Evolutionary conservation across 176 grass and related monocot genomes (phyloP).

Genomic region (Paspalum vaginatum): DNA sequence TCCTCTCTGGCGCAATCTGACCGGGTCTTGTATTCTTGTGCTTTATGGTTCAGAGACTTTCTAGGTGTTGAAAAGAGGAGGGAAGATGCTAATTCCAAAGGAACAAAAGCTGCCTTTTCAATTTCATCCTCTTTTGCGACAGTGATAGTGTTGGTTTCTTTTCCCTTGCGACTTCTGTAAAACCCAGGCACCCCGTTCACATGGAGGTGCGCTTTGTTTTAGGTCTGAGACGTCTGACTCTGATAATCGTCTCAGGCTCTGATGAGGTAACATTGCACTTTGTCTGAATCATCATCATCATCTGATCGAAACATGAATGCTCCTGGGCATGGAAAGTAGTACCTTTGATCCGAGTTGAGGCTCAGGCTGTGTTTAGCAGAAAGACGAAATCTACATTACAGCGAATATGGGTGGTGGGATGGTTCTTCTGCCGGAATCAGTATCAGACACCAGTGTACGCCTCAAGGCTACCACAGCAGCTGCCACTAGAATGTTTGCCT

Average conservation of each 20-base stretch:
- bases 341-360: neutral
- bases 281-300: neutral
- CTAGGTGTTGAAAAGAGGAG: neutral
- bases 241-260: neutral
- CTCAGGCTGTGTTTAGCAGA: too few relatives aligned
- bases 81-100: neutral
- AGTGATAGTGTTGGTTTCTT: conserved; percentile 8
- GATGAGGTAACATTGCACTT: neutral
- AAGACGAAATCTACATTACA: too few relatives aligned
- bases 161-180: conserved; percentile 15
- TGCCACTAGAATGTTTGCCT: neutral
- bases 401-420: too few relatives aligned
- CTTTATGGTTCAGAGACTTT: conserved; percentile 13
- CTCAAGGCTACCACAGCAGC: too few relatives aligned
- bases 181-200: conserved; percentile 31
- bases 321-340: neutral
- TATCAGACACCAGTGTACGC: too few relatives aligned
- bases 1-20: neutral
- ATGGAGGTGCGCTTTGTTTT: neutral
- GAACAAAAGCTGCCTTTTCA: conserved; percentile 12
- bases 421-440: too few relatives aligned
- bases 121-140: conserved; percentile 19
- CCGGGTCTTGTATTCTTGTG: neutral
- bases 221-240: neutral
- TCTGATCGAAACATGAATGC: neutral